Percentiles rank a stretch among this genome's conserved stretches.
These are phyloP conservation scores for Linnemannia zychae DNA, from an alignment of 192 early-diverging fungal species.

Conservation along the genomic window DNA sequence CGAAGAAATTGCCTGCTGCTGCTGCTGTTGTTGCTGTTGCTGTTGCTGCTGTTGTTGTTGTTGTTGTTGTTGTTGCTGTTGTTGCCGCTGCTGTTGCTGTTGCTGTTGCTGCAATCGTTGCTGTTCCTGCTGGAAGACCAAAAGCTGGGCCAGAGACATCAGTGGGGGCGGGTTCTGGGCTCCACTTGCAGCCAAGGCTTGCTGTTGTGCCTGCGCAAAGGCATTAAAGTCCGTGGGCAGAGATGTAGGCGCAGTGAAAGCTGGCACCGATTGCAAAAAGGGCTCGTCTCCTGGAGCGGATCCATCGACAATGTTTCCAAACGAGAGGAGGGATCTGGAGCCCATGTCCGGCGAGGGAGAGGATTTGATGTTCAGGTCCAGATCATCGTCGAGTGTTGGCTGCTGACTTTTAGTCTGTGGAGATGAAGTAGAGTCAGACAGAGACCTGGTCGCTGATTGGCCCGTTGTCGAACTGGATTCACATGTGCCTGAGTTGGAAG, in stretches of 20 bases:
- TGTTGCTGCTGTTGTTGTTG: conserved; percentile 8
- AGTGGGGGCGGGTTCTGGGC: conserved; percentile 16
- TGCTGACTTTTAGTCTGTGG: conserved; percentile 10
- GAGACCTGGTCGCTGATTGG: background rate
- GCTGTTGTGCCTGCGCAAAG: conserved; percentile 35
- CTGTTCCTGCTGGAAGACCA: conserved; percentile 31
- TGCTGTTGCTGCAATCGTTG: conserved; percentile 23
- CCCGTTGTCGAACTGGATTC: background rate
- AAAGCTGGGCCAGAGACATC: conserved; percentile 42
- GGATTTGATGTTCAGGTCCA: conserved; percentile 35
- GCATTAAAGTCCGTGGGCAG: conserved; percentile 43
- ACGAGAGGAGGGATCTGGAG: conserved; percentile 19
- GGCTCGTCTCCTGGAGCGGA: background rate
- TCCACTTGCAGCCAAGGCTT: conserved; percentile 19
- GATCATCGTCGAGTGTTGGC: conserved; percentile 25
- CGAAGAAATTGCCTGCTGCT: background rate
- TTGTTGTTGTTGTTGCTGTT: conserved; percentile 1
- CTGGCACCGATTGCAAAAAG: conserved; percentile 26
- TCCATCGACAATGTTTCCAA: background rate
- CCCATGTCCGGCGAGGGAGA: conserved; percentile 40
- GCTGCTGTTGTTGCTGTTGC: conserved; percentile 9
- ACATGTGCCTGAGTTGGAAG: conserved; percentile 8
- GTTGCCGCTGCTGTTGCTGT: conserved; percentile 19
- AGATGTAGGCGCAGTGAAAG: conserved; percentile 29
- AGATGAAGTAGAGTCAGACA: background rate